Conservation (phyloP, 768 basidiomycete genomes). For the Pulveroboletus ravenelii region DNA sequence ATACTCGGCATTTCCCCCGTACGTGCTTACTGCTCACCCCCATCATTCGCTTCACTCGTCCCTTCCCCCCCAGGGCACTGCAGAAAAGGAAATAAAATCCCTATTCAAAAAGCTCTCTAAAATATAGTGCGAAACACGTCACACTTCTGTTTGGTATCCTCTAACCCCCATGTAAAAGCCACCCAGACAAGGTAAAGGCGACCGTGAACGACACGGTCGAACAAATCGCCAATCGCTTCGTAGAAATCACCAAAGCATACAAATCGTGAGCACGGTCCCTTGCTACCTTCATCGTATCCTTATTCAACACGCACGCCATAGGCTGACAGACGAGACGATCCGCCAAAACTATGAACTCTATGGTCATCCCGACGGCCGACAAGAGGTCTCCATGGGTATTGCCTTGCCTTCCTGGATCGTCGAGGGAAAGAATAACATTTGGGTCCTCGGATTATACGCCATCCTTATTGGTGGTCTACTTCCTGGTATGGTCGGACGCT, state of each 20-base stretch:
- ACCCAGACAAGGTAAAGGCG: slow-evolving; percentile 93
- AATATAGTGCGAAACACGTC: slow-evolving; percentile 56
- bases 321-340: slow-evolving; percentile 87
- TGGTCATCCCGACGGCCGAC: slow-evolving; percentile 96
- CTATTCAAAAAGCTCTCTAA: slow-evolving; percentile 91
- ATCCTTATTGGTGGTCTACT: slow-evolving; percentile 82
- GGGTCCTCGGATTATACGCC: slow-evolving; percentile 86
- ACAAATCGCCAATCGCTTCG: slow-evolving; percentile 79
- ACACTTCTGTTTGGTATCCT: neutral
- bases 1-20: slow-evolving; percentile 76
- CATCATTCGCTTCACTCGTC: neutral
- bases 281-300: neutral
- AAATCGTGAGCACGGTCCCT: slow-evolving; percentile 59
- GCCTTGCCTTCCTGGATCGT: slow-evolving; percentile 93
- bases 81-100: slow-evolving; percentile 92
- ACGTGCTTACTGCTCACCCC: neutral
- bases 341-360: slow-evolving; percentile 86
- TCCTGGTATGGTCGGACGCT: slow-evolving; percentile 83
- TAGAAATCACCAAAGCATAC: slow-evolving; percentile 95
- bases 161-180: slow-evolving; percentile 44
- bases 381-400: slow-evolving; percentile 90
- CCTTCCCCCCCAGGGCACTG: slow-evolving; percentile 41
- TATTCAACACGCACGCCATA: slow-evolving; percentile 25
- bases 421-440: slow-evolving; percentile 85
- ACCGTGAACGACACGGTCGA: slow-evolving; percentile 81